Evolutionary conservation across 768 basidiomycete genomes (phyloP), one percentile per base, ranked within the genome.

Genomic region (Erythrobasidium yunnanense): DNA sequence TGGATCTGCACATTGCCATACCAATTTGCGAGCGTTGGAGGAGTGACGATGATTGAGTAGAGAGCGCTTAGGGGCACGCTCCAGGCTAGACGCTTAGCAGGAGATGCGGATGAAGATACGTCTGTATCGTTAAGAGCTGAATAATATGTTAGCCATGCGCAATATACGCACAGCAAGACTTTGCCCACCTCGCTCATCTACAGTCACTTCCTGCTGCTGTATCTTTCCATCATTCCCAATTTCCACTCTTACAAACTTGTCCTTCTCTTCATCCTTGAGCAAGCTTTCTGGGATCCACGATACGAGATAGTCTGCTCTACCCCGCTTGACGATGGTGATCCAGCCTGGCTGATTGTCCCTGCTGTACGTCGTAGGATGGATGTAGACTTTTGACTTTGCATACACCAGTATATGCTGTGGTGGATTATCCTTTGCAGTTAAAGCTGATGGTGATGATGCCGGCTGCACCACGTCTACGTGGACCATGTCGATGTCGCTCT

Each of bases 341-440:
- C 93, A 97, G 0, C 95, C 95, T 1, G 89, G 84, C 34, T 96
- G 88, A 76, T 96, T 93, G 76, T 97, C 95, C 72, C 87, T 81
- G 1, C 87, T 81, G 75, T 90, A 92, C 2, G 87, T 84, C 1
- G 91, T 93, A 0, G 95, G 95, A 71, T 96, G 89, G 47, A 99
- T 85, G 74, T 93, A 91, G 49, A 96, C 93, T 75, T 91, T 92
- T 45, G 87, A 88, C 75, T 93, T 95, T 76, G 85, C 86, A 72
- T 90, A 95, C 15, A 65, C 17, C 17, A 65, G 35, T 42, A 27
- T 65, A 30, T 17, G 25, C n/a, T 5, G 33, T 8, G 8, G 11
- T 7, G 49, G 23, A 11, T 11, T 45, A 20, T 11, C n/a, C 38
- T 11, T 11, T 45, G 38, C 38, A 20, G 38, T 27, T 23, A 25